Conservation (phyloP, 495 filamentous ascomycete species). For the Copromyces sp. region DNA sequence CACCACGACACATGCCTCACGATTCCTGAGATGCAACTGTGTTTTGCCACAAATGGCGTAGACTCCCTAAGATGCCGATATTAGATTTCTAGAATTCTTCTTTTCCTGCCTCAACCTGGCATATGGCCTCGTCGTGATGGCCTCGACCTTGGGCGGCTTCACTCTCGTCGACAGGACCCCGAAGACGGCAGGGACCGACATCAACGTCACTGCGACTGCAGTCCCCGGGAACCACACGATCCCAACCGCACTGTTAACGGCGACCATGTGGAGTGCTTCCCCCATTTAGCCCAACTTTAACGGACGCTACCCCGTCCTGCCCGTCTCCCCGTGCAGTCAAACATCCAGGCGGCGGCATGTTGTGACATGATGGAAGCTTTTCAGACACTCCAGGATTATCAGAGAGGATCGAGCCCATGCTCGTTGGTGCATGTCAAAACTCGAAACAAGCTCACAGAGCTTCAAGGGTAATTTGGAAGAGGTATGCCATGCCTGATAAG, state of each 20-base stretch:
- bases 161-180: not conserved
- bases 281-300: not conserved
- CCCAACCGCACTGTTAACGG: not conserved
- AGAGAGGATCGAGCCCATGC: not conserved
- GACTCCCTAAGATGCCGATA: not conserved
- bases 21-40: not conserved
- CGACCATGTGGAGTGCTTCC: not conserved
- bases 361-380: not conserved
- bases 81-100: not conserved
- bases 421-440: not conserved
- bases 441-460: not conserved
- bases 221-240: not conserved
- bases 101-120: not conserved
- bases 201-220: not conserved
- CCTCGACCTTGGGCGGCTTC: not conserved
- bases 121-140: not conserved
- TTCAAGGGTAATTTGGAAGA: not conserved
- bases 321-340: not conserved
- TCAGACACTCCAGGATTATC: not conserved
- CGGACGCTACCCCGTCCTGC: not conserved
- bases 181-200: not conserved
- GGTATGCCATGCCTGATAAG: not conserved
- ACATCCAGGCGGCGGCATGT: not conserved
- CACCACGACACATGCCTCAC: not conserved
- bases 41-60: not conserved